Evolutionary conservation across 495 filamentous ascomycete genomes (phyloP).

Genomic region (Parathielavia hyrcaniae): DNA sequence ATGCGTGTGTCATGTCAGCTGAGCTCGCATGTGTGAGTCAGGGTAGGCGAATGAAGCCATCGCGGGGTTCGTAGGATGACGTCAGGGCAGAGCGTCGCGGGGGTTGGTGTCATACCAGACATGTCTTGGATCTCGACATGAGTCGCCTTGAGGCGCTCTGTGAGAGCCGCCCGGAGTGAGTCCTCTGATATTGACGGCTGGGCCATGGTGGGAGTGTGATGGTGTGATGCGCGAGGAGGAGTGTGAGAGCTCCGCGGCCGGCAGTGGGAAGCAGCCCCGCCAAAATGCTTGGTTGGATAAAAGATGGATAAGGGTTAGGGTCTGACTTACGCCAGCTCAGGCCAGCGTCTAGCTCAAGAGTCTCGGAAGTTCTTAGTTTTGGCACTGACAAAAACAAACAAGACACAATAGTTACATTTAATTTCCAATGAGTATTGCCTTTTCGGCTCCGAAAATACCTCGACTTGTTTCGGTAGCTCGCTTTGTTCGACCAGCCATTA

Average conservation of each 20-base stretch:
- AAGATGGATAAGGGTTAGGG: no score
- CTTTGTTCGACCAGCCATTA: neutral
- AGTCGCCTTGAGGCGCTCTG: conserved; percentile 65
- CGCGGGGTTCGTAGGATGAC: conserved; percentile 19
- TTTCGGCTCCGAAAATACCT: neutral
- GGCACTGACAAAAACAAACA: no score
- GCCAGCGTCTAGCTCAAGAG: no score
- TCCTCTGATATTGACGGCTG: conserved; percentile 61
- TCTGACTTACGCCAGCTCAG: no score
- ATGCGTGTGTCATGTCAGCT: conserved; percentile 8
- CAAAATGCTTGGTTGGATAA: neutral
- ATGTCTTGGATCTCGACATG: conserved; percentile 91
- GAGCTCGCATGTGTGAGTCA: neutral
- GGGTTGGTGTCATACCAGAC: conserved; percentile 57
- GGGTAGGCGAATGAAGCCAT: neutral
- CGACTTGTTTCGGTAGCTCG: neutral
- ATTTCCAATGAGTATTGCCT: conserved; percentile 14
- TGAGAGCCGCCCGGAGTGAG: conserved; percentile 61
- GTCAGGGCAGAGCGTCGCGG: conserved; percentile 18
- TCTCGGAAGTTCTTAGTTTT: no score
- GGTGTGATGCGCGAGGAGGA: conserved; percentile 10
- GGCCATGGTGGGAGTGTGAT: conserved; percentile 38
- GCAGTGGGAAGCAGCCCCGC: conserved; percentile 11
- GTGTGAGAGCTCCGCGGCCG: neutral
- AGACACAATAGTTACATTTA: neutral